Base-by-base conservation (phyloP, 2,329 filamentous ascomycete species). In the Graphiopsis chlorocephala region DNA sequence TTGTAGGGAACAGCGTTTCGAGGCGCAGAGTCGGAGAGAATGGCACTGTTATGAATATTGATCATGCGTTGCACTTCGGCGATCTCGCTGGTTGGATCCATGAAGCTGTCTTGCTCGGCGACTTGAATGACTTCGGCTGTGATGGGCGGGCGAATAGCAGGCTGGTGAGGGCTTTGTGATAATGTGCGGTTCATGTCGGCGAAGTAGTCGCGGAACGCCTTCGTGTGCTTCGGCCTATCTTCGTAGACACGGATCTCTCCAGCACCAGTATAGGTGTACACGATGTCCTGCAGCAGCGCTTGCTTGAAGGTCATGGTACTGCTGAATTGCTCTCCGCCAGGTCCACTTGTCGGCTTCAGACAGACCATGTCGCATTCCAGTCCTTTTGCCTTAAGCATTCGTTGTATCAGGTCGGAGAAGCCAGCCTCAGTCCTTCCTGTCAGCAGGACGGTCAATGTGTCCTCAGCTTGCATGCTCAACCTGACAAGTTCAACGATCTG, bases 261-360 rank as follows among this genome's bases (percentile, higher is more conserved):
- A 3, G 94, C 92, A 48, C 87, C 77, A 67, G 84, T 86, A 79
- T 98, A 98, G 29, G 94, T 98, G 78, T 92, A 88, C 79, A 97
- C 86, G 62, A 98, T 80, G 26, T 90, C 86, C 68, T 87, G 85
- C 29, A 99, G 85, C 72, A 97, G 92, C 45, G 87, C 82, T 75
- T 97, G 91, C 81, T 99, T 99, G 84, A 97, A 99, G 28, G 86
- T 81, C 88, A 97, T 95, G 3, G 95, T 99, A 72, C 84, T 92
- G 60, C 81, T 76, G 75, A 98, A 96, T 23, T 84, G 85, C 77
- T 97, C 88, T 70, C 90, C 90, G 65, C 86, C 87, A 1, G 94
- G 95, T 6, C 92, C 90, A 66, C 90, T 89, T 65, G 87, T 85
- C 2, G 95, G 95, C 79, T 98, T 98, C 65, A 99, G 83, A 58